Conservation (phyloP, 129 eudicot genomes). For the Helianthus tuberosus region DNA sequence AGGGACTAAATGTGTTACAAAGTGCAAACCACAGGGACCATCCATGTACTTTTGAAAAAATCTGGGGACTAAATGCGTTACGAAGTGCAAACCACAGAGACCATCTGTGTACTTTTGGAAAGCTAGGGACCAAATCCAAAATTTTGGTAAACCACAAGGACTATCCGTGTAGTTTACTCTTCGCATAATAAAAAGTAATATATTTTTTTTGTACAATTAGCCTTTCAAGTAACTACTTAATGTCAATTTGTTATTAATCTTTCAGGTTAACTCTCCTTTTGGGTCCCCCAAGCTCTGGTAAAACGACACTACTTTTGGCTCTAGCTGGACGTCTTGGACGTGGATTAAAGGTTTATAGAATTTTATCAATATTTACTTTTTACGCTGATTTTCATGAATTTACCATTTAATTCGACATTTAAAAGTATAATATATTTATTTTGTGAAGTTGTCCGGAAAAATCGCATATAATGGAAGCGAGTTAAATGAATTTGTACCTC, state of each 20-base stretch:
- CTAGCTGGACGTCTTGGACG: slow-evolving; percentile 81
- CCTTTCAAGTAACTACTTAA: not conserved
- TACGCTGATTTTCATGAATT: not conserved
- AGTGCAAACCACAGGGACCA: too few species aligned
- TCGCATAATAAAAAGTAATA: not conserved
- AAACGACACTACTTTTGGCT: slow-evolving; percentile 89
- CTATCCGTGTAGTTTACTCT: not conserved
- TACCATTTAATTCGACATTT: not conserved
- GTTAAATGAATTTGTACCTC: slow-evolving; percentile 71
- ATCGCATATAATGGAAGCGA: slow-evolving; percentile 78
- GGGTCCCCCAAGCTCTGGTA: slow-evolving; percentile 98
- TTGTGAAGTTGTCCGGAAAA: slow-evolving; percentile 75
- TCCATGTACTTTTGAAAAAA: too few species aligned
- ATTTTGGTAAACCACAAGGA: too few species aligned
- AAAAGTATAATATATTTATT: slow-evolving; percentile 24
- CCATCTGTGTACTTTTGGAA: too few species aligned
- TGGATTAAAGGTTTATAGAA: slow-evolving; percentile 54
- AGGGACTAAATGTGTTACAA: too few species aligned
- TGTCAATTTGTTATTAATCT: slow-evolving; percentile 6
- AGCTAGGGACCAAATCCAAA: too few species aligned
- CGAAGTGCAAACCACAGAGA: too few species aligned
- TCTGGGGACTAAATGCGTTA: too few species aligned
- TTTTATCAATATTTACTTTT: not conserved
- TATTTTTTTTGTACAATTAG: not conserved
- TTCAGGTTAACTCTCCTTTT: slow-evolving; percentile 83